phyloP scores from a whole-genome alignment of 2,329 filamentous ascomycete genomes.

The Basipetospora chlamydospora region DNA sequence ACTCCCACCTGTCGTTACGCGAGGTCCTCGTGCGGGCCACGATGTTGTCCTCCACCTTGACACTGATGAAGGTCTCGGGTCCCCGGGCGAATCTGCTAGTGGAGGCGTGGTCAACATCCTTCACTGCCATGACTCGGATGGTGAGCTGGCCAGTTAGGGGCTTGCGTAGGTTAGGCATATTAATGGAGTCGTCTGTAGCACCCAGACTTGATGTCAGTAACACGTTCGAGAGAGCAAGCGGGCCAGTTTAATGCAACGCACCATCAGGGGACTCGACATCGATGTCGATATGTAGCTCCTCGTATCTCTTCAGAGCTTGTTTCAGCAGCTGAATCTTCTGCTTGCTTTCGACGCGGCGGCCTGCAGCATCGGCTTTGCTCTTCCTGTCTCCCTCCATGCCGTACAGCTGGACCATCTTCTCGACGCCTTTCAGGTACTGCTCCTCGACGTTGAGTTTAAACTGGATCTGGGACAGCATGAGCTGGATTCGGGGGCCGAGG shows the following conservation, averaged over 20 bases:
- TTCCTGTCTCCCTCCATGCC: constrained; percentile 95
- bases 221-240: no score
- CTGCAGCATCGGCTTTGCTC: constrained; percentile 85
- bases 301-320: constrained; percentile 91
- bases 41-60: constrained; percentile 92
- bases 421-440: constrained; percentile 95
- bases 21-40: constrained; percentile 78
- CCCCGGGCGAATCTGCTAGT: constrained; percentile 73
- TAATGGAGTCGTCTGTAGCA: constrained; percentile 77
- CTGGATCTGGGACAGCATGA: constrained; percentile 96
- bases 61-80: constrained; percentile 86
- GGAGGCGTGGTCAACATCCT: constrained; percentile 86
- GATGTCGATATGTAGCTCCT: constrained; percentile 91
- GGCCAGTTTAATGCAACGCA: no score
- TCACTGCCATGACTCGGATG: constrained; percentile 75
- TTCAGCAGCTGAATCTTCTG: constrained; percentile 95
- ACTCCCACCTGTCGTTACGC: constrained; percentile 78
- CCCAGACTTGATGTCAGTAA: no score
- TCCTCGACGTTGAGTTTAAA: constrained; percentile 99
- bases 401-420: constrained; percentile 98
- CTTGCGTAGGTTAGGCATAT: constrained; percentile 85
- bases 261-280: constrained; percentile 71
- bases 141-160: constrained; percentile 85
- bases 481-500: constrained; percentile 90
- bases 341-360: constrained; percentile 81